Conservation (phyloP, 2,329 filamentous ascomycete species). For the Fusarium chlamydosporum region DNA sequence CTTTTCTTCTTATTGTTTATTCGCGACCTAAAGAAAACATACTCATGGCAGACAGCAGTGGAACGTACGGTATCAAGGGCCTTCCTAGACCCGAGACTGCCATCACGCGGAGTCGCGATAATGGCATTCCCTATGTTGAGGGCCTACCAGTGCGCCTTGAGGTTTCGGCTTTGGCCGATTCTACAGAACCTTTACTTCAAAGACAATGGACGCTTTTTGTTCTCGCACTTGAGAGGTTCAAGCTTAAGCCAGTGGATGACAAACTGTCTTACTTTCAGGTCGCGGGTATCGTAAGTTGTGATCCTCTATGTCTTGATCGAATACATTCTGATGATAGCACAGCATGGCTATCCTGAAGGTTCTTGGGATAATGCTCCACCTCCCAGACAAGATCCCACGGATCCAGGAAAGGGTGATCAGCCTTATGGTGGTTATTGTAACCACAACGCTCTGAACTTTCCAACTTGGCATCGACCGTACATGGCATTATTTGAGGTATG, state of each 20-base stretch:
- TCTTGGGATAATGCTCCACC: conserved; percentile 15
- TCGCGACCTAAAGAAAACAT: too few species aligned
- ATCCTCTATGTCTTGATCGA: too few species aligned
- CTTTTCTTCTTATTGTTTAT: too few species aligned
- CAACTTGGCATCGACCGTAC: conserved; percentile 30
- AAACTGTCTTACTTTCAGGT: conserved; percentile 26
- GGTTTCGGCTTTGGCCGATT: conserved; percentile 1
- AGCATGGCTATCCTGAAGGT: conserved; percentile 30
- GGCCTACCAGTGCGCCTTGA: conserved; percentile 10
- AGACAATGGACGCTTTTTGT: conserved; percentile 28
- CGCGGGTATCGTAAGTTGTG: conserved; percentile 20
- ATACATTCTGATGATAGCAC: accelerated
- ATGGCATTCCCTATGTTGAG: conserved; percentile 5
- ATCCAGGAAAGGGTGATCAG: neutral
- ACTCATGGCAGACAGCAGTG: neutral
- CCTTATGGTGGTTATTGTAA: conserved; percentile 28
- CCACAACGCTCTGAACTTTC: conserved; percentile 33
- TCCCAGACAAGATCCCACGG: neutral
- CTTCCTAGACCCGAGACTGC: conserved; percentile 6
- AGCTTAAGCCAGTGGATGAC: neutral
- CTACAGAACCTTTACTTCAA: neutral
- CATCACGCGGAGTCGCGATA: neutral
- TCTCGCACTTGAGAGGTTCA: conserved; percentile 21
- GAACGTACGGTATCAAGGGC: conserved; percentile 21
- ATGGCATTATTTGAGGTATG: conserved; percentile 34